Base-by-base conservation (phyloP, 2,329 filamentous ascomycete genomes). In the Aspergillus proliferans region DNA sequence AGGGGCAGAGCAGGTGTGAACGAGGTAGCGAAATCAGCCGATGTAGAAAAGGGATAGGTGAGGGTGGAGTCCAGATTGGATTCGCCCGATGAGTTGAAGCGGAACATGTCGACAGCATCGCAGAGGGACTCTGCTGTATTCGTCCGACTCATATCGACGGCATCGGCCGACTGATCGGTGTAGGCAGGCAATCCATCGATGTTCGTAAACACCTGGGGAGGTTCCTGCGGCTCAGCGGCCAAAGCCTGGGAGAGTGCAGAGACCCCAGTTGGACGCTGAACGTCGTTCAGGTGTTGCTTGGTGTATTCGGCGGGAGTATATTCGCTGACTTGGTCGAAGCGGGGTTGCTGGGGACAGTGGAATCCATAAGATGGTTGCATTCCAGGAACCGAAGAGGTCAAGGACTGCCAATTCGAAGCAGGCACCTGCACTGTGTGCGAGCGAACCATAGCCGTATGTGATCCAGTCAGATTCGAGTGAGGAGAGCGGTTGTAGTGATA, bases 71-170 rank as follows among this genome's bases (percentile, higher is more conserved):
- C 62, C 52, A 70, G 51, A 61, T 68, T 63, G 49, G 69, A 63
- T 12, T 12, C 26, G 50, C 62, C 63, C 36, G 63, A 63, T 19
- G 70, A 72, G 54, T 71, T 65, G 56, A 75, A 69, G 53, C 70
- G 64, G 60, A 75, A 69, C 69, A 72, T 74, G 53, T 63, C 63
- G 54, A 75, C 59, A 44, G 65, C 66, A 51, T 69, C 68, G 50
- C 70, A 71, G 43, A 76, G 55, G 30, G 70, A 69, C 53, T 76
- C 72, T 54, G 71, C 69, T 28, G 73, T 76, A 40, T 65, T 64
- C 54, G 66, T 74, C 53, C 72, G 67, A 53, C 64, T 71, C 73
- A 76, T 76, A 50, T 72, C 66, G 47, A 68, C 63, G 38, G 68
- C 57, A 30, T 57, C 54, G 22, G 52, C 58, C 52, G 64, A 52